Percentiles rank a stretch among this genome's conserved stretches.
These are phyloP conservation scores for Aspergillus uvarum DNA, from an alignment of 2,329 filamentous ascomycete genomes.

Conservation along the genomic window DNA sequence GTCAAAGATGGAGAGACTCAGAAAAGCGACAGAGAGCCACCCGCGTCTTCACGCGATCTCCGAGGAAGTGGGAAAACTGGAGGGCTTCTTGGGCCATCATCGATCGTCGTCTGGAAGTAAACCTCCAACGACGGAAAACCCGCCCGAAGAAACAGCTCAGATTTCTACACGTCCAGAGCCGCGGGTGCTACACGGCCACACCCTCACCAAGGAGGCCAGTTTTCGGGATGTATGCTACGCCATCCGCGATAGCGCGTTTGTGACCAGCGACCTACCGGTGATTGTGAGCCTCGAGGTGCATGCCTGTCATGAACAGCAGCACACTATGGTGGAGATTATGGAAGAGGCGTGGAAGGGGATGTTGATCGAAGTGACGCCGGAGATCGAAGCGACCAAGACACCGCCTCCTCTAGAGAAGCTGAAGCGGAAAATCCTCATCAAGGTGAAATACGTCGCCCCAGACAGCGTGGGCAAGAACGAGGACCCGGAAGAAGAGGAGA, in stretches of 20 bases:
- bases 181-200: slow-evolving; percentile 82
- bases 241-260: slow-evolving; percentile 76
- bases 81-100: slow-evolving; percentile 23
- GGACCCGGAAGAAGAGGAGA: slow-evolving; percentile 11
- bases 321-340: slow-evolving; percentile 93
- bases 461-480: slow-evolving; percentile 34
- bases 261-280: slow-evolving; percentile 71
- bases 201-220: slow-evolving; percentile 77
- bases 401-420: slow-evolving; percentile 72
- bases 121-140: background rate
- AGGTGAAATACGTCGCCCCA: slow-evolving; percentile 67
- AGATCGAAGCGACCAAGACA: slow-evolving; percentile 52
- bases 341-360: slow-evolving; percentile 77
- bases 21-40: slow-evolving; percentile 14
- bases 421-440: slow-evolving; percentile 76
- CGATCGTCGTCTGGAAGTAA: slow-evolving; percentile 14
- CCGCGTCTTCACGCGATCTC: slow-evolving; percentile 20
- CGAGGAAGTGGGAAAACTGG: slow-evolving; percentile 19
- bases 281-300: slow-evolving; percentile 94
- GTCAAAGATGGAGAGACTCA: slow-evolving; percentile 22
- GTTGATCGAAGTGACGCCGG: slow-evolving; percentile 65
- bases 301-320: slow-evolving; percentile 76
- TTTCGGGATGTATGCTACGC: slow-evolving; percentile 84
- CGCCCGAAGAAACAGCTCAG: slow-evolving; percentile 5
- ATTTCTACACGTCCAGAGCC: slow-evolving; percentile 59